Base-by-base conservation (phyloP, 1,284 basidiomycete species). In the Calocybe gambosa region DNA sequence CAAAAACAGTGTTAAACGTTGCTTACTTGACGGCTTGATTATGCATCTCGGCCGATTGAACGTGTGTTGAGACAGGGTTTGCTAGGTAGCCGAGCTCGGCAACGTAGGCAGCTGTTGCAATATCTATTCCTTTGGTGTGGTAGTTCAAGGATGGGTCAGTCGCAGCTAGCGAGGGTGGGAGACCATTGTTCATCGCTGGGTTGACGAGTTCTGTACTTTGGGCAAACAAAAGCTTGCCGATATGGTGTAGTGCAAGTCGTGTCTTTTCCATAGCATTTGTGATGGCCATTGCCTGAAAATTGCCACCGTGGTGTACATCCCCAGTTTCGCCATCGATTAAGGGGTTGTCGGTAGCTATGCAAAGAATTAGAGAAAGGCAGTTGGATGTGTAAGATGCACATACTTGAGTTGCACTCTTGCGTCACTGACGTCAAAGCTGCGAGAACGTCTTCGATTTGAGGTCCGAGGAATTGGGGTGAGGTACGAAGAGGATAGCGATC, bases 211-310 rank as follows among this genome's bases (percentile, higher is more conserved):
- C 91, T 0, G 90, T 88, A 57, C 80, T 76, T 62, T 94, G 91
- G 13, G 87, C 75, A 62, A 92, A 93, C 49, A 89, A 68, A 40
- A 93, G 67, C 64, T 90, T 89, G 50, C 89, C 91, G 46, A 93
- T 76, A 57, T 90, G 87, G 54, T 89, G 80, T 23, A 93, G 69
- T 2, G 85, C 76, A 34, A 93, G 77, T 15, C 90, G 82, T 3
- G 87, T 86, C 63, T 90, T 89, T 63, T 93, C 91, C 83, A 93
- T 91, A 4, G 85, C 83, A 48, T 89, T 90, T 5, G 89, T 89
- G 44, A 93, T 78, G 1, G 88, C 75, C 80, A 91, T 88, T 1
- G 87, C 89, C 62, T 72, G 70, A 57, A 93, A 92, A 60, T 91
- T 91, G 8, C 90, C 90, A 16, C 89, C 89, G 54, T 91, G 83